phyloP scores from a whole-genome alignment of 805 yeast genomes.

The Wickerhamiella hasegawae region DNA sequence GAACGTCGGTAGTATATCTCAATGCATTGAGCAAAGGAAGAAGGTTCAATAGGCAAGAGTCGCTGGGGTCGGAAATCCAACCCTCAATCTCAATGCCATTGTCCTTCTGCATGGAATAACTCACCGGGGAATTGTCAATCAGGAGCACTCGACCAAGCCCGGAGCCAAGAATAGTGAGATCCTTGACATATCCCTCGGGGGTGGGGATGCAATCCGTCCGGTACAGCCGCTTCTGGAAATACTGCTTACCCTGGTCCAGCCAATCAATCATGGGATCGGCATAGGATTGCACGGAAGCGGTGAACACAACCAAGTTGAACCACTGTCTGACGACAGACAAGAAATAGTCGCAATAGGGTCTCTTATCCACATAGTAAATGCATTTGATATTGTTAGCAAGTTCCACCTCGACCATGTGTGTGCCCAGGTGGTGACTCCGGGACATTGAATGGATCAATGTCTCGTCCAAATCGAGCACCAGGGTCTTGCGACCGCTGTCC shows the following conservation, averaged over 20 bases:
- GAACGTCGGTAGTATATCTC: conserved; percentile 69
- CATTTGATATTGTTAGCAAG: conserved; percentile 54
- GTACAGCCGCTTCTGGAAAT: conserved; percentile 48
- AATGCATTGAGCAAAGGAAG: conserved; percentile 67
- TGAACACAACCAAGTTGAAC: conserved; percentile 81
- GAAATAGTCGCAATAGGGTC: conserved; percentile 84
- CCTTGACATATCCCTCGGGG: conserved; percentile 72
- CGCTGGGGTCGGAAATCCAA: conserved; percentile 95
- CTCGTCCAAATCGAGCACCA: conserved; percentile 84
- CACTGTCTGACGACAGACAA: conserved; percentile 62
- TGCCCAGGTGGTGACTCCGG: conserved; percentile 29
- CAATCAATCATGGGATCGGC: conserved; percentile 96
- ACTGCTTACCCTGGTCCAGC: conserved; percentile 42
- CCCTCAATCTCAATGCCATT: conserved; percentile 93
- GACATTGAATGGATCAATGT: conserved; percentile 85
- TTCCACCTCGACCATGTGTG: conserved; percentile 69
- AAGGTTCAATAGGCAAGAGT: conserved; percentile 62
- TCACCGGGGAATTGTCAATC: conserved; percentile 84
- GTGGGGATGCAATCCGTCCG: conserved; percentile 59
- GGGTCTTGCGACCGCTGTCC: conserved; percentile 32
- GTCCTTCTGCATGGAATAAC: conserved; percentile 66
- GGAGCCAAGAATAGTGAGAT: conserved; percentile 33
- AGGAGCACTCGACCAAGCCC: conserved; percentile 59
- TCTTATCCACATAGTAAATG: conserved; percentile 73
- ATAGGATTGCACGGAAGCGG: conserved; percentile 87